Base-by-base conservation (phyloP, 1,284 basidiomycete species). In the Fomitopsis betulina region DNA sequence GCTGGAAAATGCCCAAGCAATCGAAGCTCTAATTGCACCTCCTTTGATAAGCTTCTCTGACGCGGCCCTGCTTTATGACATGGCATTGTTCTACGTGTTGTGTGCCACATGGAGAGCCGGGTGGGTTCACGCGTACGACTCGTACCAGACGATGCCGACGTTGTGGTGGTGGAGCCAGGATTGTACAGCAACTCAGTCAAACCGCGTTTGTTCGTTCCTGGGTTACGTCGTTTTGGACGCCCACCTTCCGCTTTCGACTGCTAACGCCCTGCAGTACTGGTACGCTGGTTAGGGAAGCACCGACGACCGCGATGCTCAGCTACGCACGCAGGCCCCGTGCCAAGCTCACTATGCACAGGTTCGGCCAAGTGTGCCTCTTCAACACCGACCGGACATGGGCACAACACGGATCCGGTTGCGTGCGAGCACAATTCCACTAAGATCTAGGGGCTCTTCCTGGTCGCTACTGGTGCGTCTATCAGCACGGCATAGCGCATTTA, bases 381-480 rank as follows among this genome's bases (percentile, higher is more conserved):
- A 51, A 35, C 19, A 17, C 30, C 32, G 49, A 35, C 49, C 49
- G 49, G 35, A 51, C 19, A 23, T 30, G 49, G 49, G 19, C 10
- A 2, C 8, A 51, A 32, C 19, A 21, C 49, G 32, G 21, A 19
- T 10, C 23, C 13, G n/a, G 30, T 33, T 35, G 32, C 19, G 17
- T 27, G 47, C 25, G 25, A 50, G 47, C 9, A 13, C 19, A 3
- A 27, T 51, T 51, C 49, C 19, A 15, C 49, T 51, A 13, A 51
- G 19, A 51, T 51, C 49, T 51, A 51, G 49, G 49, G 49, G 17
- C 12, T 32, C 49, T 51, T 51, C 49, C n/a, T 35, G 49, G 49
- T 51, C 49, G 49, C 49, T 35, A 21, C 49, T 33, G 13, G 45
- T 21, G 45, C 8, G 12, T 47, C 27, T 45, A 23, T 47, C 45